phyloP scores from a whole-genome alignment of 352 stramenopile genomes.

The Pythium volutum region DNA sequence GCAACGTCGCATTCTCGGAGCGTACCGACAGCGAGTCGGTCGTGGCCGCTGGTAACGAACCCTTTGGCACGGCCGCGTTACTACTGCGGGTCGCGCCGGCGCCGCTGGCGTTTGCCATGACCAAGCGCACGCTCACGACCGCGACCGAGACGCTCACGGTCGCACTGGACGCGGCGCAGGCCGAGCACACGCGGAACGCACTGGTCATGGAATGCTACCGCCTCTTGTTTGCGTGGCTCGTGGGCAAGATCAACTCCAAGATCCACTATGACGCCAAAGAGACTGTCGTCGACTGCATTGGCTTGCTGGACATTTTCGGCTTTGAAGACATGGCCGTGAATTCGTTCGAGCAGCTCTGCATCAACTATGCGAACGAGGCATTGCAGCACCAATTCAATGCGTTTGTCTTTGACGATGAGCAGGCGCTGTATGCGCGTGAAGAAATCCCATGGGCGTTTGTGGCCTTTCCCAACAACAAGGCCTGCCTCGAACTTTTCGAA shows the following conservation, averaged over 20 bases:
- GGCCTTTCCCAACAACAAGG: conserved; percentile 76
- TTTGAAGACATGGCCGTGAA: conserved; percentile 88
- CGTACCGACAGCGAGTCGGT: conserved; percentile 8
- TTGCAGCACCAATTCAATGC: conserved; percentile 89
- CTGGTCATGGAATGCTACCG: conserved; percentile 93
- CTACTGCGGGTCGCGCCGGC: conserved; percentile 58
- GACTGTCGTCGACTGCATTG: conserved; percentile 53
- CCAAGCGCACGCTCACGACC: conserved; percentile 56
- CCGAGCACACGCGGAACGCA: conserved; percentile 81
- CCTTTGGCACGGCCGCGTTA: conserved; percentile 46
- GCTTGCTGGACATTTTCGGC: conserved; percentile 86
- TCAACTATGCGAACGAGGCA: conserved; percentile 89
- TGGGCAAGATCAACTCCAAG: conserved; percentile 88
- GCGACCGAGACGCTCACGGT: conserved; percentile 77
- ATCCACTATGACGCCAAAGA: conserved; percentile 30
- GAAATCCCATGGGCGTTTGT: conserved; percentile 73
- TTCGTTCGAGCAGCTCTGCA: conserved; percentile 89
- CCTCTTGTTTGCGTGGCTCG: conserved; percentile 93
- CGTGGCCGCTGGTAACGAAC: conserved; percentile 4
- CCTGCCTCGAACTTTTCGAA: conserved; percentile 81
- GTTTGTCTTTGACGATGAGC: conserved; percentile 92
- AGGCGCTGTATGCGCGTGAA: conserved; percentile 73
- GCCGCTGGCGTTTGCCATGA: conserved; percentile 56
- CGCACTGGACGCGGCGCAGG: conserved; percentile 56
- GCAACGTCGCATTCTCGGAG: conserved; percentile 72